Conservation (phyloP, 148 eudicot genomes). For the Pharnaceum exiguum region DNA sequence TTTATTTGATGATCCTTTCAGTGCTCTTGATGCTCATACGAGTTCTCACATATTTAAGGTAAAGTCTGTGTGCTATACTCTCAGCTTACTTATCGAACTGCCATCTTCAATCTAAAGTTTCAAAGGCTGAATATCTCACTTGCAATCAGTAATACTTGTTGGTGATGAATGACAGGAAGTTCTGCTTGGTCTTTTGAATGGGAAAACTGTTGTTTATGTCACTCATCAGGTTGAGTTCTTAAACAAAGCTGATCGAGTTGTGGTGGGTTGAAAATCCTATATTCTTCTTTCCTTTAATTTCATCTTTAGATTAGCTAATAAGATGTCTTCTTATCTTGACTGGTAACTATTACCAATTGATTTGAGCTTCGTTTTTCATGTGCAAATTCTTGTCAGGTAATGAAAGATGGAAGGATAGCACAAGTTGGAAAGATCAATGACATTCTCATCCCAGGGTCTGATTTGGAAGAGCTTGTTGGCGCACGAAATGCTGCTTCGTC, state of each 20-base stretch:
- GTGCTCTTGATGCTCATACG: conserved; percentile 48
- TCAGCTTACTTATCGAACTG: no score
- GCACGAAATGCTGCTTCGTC: background rate
- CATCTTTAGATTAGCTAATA: no score
- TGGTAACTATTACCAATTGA: no score
- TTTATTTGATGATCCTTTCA: conserved; percentile 33
- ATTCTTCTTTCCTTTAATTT: no score
- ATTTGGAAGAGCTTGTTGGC: conserved; percentile 2
- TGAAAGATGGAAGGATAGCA: conserved; percentile 13
- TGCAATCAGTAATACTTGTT: background rate
- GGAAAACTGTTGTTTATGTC: conserved; percentile 10
- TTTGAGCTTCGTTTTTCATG: no score
- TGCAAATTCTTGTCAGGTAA: background rate
- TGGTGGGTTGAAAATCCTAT: background rate
- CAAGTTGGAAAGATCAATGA: background rate
- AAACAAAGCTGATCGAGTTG: conserved; percentile 2
- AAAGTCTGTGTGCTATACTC: no score
- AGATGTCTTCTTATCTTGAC: no score
- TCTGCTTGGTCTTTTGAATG: conserved; percentile 9
- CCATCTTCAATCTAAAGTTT: no score
- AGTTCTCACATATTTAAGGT: conserved; percentile 39
- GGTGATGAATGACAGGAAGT: background rate
- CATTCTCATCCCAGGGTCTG: conserved; percentile 1
- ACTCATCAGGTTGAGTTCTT: conserved; percentile 21
- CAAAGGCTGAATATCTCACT: no score